phyloP scores from a whole-genome alignment of 352 stramenopile species.

The Lagenidium sp. region DNA sequence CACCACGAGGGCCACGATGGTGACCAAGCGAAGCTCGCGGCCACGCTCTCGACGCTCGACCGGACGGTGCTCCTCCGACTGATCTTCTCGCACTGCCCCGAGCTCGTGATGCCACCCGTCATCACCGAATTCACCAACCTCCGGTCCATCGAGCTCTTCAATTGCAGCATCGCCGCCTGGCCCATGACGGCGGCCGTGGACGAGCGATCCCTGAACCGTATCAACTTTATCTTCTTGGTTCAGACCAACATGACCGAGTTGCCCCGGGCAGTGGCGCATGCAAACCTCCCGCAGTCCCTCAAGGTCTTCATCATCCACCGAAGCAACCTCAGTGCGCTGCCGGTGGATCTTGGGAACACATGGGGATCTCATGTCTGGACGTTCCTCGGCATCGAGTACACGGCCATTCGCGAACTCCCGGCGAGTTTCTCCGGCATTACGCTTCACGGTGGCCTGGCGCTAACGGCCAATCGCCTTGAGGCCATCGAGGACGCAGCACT shows the following conservation, averaged over 20 bases:
- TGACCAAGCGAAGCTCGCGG: background rate
- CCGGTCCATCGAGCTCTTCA: slow-evolving; percentile 1
- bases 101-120: slow-evolving; percentile 2
- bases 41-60: slow-evolving; percentile 3
- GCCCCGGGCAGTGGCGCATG: slow-evolving; percentile 1
- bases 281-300: background rate
- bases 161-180: slow-evolving; percentile 5
- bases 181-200: background rate
- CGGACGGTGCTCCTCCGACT: slow-evolving; percentile 1
- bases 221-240: background rate
- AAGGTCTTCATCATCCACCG: background rate
- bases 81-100: slow-evolving; percentile 10
- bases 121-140: slow-evolving; percentile 7
- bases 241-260: background rate
- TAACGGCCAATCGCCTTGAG: background rate
- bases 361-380: background rate
- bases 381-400: slow-evolving; percentile 1
- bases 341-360: background rate
- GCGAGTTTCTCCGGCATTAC: too few relatives aligned
- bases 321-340: background rate
- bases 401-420: too few relatives aligned
- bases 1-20: slow-evolving; percentile 1
- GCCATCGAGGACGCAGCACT: too few relatives aligned
- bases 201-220: background rate
- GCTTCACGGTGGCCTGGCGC: too few relatives aligned